Conservation (phyloP, 257 asterid genomes). For the Avicennia marina region DNA sequence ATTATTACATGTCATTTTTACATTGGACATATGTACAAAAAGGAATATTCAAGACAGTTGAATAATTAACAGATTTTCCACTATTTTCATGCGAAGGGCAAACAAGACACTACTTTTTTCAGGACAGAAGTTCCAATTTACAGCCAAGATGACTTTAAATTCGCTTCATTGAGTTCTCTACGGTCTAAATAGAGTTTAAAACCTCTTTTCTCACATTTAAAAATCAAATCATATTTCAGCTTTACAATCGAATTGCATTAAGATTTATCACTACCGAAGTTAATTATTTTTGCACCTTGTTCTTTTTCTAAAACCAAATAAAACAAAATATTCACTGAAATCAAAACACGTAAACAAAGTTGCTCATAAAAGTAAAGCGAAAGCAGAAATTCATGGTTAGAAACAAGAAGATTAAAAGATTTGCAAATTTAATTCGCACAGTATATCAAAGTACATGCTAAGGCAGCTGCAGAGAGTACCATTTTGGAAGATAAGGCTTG, state of each 20-base stretch:
- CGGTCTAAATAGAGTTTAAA: not conserved
- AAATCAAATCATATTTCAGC: not conserved
- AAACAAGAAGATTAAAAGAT: not conserved
- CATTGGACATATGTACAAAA: too few relatives aligned
- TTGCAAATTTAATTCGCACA: not conserved
- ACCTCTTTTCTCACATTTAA: not conserved
- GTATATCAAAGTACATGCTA: not conserved
- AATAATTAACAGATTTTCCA: too few relatives aligned
- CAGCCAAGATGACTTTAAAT: not conserved
- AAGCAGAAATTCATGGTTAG: not conserved
- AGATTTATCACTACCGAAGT: not conserved
- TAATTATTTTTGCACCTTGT: not conserved
- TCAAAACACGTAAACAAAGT: not conserved
- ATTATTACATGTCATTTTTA: too few relatives aligned
- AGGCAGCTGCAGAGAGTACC: slow-evolving; percentile 6
- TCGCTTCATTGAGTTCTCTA: not conserved
- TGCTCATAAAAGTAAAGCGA: not conserved
- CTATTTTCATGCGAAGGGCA: too few relatives aligned
- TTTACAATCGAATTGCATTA: not conserved
- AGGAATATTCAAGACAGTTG: too few relatives aligned
- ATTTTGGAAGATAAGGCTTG: slow-evolving; percentile 7
- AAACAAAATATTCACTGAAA: not conserved
- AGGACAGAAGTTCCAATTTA: too few relatives aligned
- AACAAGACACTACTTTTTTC: too few relatives aligned
- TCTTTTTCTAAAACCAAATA: not conserved